Conservation (phyloP, 1,139 yeast genomes). For the Yamadazyma atmosphaerica region DNA sequence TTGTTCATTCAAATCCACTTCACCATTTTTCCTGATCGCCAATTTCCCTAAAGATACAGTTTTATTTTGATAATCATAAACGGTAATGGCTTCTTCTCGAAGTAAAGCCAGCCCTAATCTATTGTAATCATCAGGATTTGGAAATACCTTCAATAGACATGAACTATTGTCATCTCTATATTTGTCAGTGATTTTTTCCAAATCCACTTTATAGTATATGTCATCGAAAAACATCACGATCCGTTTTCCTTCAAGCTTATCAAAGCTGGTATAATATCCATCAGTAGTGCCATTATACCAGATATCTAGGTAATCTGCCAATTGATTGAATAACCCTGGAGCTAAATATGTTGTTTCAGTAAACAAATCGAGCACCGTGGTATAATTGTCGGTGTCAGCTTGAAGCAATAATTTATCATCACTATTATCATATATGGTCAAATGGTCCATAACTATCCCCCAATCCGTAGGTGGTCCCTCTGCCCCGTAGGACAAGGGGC, state of each 20-base stretch:
- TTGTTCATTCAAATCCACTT: background rate
- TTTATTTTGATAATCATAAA: conserved; percentile 22
- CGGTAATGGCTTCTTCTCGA: conserved; percentile 20
- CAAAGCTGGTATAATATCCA: background rate
- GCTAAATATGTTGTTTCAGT: background rate
- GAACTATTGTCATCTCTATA: background rate
- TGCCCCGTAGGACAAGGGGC: background rate
- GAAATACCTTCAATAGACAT: background rate
- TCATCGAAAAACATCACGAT: background rate
- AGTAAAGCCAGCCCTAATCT: background rate
- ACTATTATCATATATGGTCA: background rate
- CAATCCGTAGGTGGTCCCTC: background rate
- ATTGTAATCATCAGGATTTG: background rate
- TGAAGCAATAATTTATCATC: background rate
- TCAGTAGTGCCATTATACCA: background rate
- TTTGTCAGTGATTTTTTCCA: background rate
- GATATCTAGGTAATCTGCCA: background rate
- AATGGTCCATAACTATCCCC: background rate
- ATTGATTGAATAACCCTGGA: background rate
- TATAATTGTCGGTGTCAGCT: background rate
- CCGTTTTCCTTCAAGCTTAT: background rate
- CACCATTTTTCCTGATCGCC: background rate
- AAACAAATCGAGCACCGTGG: background rate
- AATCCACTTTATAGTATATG: background rate
- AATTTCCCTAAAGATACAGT: conserved; percentile 15